Conservation (phyloP, 2,329 filamentous ascomycete species). For the Eutypella sp. region DNA sequence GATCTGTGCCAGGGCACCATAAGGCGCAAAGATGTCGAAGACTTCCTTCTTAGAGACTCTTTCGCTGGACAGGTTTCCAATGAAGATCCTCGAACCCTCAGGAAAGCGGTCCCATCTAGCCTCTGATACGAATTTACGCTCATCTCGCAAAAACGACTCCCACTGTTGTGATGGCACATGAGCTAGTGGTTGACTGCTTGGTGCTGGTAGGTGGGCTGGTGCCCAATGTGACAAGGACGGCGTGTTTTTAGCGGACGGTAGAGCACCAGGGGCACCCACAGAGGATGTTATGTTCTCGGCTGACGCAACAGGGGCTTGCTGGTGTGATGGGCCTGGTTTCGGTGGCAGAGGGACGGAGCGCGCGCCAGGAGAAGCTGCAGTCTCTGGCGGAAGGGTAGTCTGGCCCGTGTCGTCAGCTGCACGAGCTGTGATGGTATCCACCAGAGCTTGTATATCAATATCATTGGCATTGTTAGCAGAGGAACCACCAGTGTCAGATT, state of each 20-base stretch:
- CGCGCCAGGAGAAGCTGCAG: slow-evolving; percentile 16
- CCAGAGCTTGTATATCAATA: slow-evolving; percentile 22
- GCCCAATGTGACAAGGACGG: slow-evolving; percentile 13
- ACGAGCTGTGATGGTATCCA: slow-evolving; percentile 23
- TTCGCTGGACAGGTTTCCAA: slow-evolving; percentile 88
- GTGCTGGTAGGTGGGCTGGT: slow-evolving; percentile 4
- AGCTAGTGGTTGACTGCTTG: slow-evolving; percentile 6
- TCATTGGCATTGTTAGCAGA: slow-evolving; percentile 7
- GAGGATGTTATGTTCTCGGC: slow-evolving; percentile 29
- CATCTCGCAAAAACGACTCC: slow-evolving; percentile 67
- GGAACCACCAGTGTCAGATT: slow-evolving; percentile 8
- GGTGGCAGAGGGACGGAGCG: slow-evolving; percentile 39
- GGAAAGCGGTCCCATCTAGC: slow-evolving; percentile 80
- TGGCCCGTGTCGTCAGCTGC: slow-evolving; percentile 21
- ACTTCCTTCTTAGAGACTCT: slow-evolving; percentile 91
- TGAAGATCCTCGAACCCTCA: slow-evolving; percentile 71
- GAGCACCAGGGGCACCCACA: slow-evolving; percentile 29
- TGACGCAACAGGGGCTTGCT: slow-evolving; percentile 27
- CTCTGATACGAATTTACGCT: slow-evolving; percentile 70
- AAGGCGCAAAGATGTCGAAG: slow-evolving; percentile 82
- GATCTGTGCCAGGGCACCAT: slow-evolving; percentile 86
- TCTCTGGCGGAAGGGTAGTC: slow-evolving; percentile 20
- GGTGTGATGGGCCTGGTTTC: slow-evolving; percentile 38
- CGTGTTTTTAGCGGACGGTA: slow-evolving; percentile 25
- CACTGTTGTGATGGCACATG: slow-evolving; percentile 45